These are phyloP conservation scores for Fusarium duplospermum DNA, from an alignment of 2,329 filamentous ascomycete genomes.

Conservation along the genomic window DNA sequence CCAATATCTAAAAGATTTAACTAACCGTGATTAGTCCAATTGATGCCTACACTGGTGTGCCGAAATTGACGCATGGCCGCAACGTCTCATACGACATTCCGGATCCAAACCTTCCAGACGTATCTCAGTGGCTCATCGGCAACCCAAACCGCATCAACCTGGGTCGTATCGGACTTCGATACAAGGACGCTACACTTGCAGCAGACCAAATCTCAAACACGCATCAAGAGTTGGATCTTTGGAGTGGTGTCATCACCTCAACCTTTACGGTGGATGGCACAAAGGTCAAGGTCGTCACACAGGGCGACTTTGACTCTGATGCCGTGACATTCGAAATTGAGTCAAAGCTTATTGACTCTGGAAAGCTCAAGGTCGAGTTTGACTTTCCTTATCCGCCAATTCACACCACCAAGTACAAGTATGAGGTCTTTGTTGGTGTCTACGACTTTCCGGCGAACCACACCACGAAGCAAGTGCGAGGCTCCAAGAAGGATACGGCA, in stretches of 20 bases:
- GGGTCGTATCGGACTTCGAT: conserved; percentile 55
- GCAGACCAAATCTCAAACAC: conserved; percentile 44
- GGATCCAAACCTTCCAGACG: conserved; percentile 49
- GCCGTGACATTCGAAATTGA: conserved; percentile 52
- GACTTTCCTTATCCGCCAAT: conserved; percentile 58
- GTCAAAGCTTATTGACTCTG: conserved; percentile 48
- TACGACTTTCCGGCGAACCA: conserved; percentile 55
- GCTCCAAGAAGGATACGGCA: conserved; percentile 27
- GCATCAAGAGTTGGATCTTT: conserved; percentile 42
- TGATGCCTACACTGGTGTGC: conserved; percentile 49
- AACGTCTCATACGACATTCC: conserved; percentile 54
- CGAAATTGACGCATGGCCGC: conserved; percentile 49
- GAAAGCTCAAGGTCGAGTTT: conserved; percentile 52
- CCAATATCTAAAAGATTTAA: no score
- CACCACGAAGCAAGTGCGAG: conserved; percentile 45
- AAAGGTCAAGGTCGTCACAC: conserved; percentile 50
- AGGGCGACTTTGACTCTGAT: conserved; percentile 54
- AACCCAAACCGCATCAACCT: conserved; percentile 60
- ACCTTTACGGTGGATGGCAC: conserved; percentile 48
- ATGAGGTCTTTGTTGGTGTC: conserved; percentile 55
- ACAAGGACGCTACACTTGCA: conserved; percentile 46
- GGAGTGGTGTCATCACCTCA: conserved; percentile 49
- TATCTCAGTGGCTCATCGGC: conserved; percentile 65
- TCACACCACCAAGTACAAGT: conserved; percentile 55
- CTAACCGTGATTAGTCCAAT: neutral